Percentiles rank a stretch among this genome's conserved stretches.
Conservation (phyloP, 306 rosid species). For the Lathyrus oleraceus region DNA sequence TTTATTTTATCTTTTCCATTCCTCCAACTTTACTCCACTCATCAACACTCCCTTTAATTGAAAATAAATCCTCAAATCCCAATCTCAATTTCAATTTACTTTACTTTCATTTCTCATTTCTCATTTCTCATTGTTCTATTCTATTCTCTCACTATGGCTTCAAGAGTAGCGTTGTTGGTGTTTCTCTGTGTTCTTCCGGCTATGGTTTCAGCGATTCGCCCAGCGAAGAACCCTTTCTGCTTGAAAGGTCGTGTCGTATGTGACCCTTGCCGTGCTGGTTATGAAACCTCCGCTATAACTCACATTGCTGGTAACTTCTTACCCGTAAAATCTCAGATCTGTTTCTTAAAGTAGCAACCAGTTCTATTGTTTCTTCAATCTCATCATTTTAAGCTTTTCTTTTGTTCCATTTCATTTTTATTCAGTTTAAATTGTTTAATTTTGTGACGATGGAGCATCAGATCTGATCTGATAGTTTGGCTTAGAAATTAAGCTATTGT, state of each 20-base stretch:
- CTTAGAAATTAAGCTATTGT: not conserved
- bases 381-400: not conserved
- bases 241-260: constrained; percentile 76
- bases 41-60: constrained; percentile 22
- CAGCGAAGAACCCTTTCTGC: constrained; percentile 48
- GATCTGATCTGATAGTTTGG: constrained; percentile 17
- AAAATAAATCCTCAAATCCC: not conserved
- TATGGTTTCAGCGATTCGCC: constrained; percentile 65
- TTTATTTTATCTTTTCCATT: constrained; percentile 11
- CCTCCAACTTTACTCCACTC: not conserved
- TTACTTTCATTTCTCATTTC: not conserved
- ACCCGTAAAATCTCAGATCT: not conserved
- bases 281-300: constrained; percentile 75
- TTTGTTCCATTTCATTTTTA: not conserved
- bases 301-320: constrained; percentile 60
- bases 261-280: constrained; percentile 83
- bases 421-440: not conserved
- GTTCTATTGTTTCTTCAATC: no score
- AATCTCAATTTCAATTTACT: not conserved
- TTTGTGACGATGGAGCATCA: not conserved
- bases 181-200: constrained; percentile 67
- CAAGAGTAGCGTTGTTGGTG: constrained; percentile 47
- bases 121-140: not conserved
- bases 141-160: constrained; percentile 37
- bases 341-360: not conserved